These are phyloP conservation scores for Closterium sp. DNA, from an alignment of 139 green algal genomes.

Conservation along the genomic window DNA sequence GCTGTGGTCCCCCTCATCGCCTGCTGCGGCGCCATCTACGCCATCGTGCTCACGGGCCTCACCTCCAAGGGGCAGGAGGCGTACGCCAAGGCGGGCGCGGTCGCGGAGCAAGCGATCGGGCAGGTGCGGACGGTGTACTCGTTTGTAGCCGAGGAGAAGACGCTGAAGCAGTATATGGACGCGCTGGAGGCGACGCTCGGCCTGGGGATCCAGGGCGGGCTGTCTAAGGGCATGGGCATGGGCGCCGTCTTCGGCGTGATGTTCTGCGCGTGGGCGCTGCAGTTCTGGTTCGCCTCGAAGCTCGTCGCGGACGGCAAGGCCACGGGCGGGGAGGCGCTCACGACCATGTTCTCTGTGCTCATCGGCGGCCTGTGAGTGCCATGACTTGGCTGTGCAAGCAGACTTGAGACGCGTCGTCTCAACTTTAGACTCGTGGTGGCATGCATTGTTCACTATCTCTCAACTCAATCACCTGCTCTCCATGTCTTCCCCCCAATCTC, in stretches of 20 bases:
- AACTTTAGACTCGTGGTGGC: too few relatives aligned
- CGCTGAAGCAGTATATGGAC: background rate
- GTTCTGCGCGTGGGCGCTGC: constrained; percentile 70
- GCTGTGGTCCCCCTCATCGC: constrained; percentile 65
- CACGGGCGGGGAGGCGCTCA: constrained; percentile 31
- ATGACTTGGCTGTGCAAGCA: background rate
- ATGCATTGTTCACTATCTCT: too few relatives aligned
- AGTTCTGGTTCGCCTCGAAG: constrained; percentile 62
- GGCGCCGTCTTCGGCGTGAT: constrained; percentile 60
- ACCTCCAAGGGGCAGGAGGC: constrained; percentile 41
- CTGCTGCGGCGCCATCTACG: constrained; percentile 24
- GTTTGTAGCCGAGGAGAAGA: constrained; percentile 25
- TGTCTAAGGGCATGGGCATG: constrained; percentile 31
- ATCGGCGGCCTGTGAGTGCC: constrained; percentile 40
- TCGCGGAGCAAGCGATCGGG: constrained; percentile 29
- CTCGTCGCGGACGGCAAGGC: constrained; percentile 13
- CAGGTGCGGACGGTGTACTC: constrained; percentile 38
- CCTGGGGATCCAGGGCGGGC: constrained; percentile 28
- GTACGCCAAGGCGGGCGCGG: constrained; percentile 9
- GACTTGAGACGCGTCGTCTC: too few relatives aligned
- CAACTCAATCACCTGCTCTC: background rate
- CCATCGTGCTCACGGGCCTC: constrained; percentile 32
- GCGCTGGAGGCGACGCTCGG: background rate
- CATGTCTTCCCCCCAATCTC: too few relatives aligned
- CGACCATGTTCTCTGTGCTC: constrained; percentile 41